Percentiles rank a stretch among this genome's conserved stretches.
These are phyloP conservation scores for Bacidia rubella DNA, from an alignment of 495 filamentous ascomycete genomes.

Conservation along the genomic window DNA sequence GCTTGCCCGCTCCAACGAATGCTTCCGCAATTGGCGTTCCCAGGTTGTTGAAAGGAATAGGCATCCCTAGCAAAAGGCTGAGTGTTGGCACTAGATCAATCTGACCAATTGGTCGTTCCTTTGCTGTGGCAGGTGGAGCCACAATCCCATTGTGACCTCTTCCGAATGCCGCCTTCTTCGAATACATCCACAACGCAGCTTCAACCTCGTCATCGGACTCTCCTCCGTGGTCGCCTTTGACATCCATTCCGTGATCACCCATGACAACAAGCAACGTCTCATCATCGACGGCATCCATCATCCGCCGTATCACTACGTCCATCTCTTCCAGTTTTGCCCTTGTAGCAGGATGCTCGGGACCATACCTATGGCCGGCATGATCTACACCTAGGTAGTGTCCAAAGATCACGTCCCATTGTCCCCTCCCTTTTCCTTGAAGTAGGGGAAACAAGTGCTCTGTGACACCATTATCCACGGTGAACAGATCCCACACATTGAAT, in stretches of 20 bases:
- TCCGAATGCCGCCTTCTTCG: constrained; percentile 69
- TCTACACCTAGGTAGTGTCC: constrained; percentile 93
- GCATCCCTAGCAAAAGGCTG: constrained; percentile 72
- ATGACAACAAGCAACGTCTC: constrained; percentile 84
- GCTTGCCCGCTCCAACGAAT: constrained; percentile 56
- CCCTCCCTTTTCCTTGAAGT: constrained; percentile 44
- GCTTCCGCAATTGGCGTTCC: constrained; percentile 89
- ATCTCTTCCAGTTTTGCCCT: constrained; percentile 81
- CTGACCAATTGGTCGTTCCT: constrained; percentile 72
- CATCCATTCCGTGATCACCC: constrained; percentile 98
- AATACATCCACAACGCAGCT: constrained; percentile 97
- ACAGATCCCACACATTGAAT: constrained; percentile 95
- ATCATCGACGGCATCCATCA: constrained; percentile 65
- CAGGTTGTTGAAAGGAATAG: constrained; percentile 96
- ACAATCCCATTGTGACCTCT: constrained; percentile 46
- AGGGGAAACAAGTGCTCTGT: constrained; percentile 81
- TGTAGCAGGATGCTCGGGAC: constrained; percentile 87
- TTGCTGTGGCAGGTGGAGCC: constrained; percentile 58
- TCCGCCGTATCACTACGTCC: constrained; percentile 60
- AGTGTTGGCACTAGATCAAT: constrained; percentile 93
- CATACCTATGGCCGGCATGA: constrained; percentile 93
- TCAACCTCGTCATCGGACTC: constrained; percentile 92
- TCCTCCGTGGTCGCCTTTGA: constrained; percentile 91
- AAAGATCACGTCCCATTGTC: constrained; percentile 81
- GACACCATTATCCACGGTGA: constrained; percentile 96